Evolutionary conservation across 495 filamentous ascomycete species (phyloP).

Genomic region (Xylaria sp.): DNA sequence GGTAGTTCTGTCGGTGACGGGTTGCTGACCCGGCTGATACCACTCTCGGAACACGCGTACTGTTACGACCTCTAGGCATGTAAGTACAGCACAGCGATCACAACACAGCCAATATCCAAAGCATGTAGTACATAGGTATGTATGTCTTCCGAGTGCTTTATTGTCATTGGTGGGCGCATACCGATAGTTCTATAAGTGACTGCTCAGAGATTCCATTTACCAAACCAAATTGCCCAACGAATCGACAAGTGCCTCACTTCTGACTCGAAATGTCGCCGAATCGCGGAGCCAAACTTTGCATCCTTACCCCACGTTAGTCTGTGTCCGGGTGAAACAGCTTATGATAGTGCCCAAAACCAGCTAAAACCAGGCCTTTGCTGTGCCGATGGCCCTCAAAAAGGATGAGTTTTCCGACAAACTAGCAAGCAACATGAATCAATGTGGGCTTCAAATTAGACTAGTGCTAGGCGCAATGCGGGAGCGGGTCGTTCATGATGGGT

Average conservation of each 20-base stretch:
- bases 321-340: conserved; percentile 10
- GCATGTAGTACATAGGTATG: neutral
- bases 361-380: neutral
- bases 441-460: neutral
- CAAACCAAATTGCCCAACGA: conserved; percentile 19
- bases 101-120: too few species aligned
- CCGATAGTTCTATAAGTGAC: neutral
- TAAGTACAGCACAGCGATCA: too few species aligned
- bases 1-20: neutral
- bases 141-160: neutral
- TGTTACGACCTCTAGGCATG: neutral
- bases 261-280: conserved; percentile 26
- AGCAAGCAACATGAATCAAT: conserved; percentile 11
- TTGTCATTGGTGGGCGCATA: neutral
- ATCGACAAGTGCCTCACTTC: conserved; percentile 11
- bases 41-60: conserved; percentile 6
- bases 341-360: conserved; percentile 1
- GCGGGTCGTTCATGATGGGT: neutral
- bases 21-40: neutral
- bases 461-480: conserved; percentile 6
- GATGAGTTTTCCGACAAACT: neutral
- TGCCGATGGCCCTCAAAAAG: neutral
- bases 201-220: conserved; percentile 14
- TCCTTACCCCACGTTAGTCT: conserved; percentile 18
- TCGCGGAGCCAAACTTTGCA: conserved; percentile 7